A percentile compares a stretch with the other conserved stretches of the same genome.
Conservation (phyloP, 78 protist species). For the Speleostelium caveatum region DNA sequence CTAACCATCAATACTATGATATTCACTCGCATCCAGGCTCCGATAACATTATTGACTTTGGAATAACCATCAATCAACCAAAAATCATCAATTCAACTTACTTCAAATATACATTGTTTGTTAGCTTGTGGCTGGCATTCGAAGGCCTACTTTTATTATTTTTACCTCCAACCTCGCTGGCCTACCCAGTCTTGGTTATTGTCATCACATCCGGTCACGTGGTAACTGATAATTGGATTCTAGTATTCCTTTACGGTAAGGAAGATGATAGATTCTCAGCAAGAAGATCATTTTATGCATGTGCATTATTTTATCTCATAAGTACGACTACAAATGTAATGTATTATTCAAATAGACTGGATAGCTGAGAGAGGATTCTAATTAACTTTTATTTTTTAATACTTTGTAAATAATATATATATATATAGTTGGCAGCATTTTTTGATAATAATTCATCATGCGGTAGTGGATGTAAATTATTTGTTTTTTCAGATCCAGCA, state of each 20-base stretch:
- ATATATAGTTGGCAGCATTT: slow-evolving; percentile 19
- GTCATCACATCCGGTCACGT: slow-evolving; percentile 33
- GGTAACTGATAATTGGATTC: slow-evolving; percentile 62
- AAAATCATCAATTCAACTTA: slow-evolving; percentile 50
- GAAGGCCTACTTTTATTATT: slow-evolving; percentile 41
- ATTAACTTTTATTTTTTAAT: neutral
- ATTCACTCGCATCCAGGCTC: too few species aligned
- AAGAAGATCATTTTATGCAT: slow-evolving; percentile 32
- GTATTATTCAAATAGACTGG: neutral
- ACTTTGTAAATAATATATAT: neutral
- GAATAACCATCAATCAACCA: slow-evolving; percentile 63
- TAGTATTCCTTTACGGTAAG: slow-evolving; percentile 49
- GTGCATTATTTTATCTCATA: slow-evolving; percentile 43
- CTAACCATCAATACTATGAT: too few species aligned
- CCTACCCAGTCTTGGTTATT: slow-evolving; percentile 36
- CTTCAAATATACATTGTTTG: slow-evolving; percentile 48
- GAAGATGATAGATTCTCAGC: slow-evolving; percentile 73
- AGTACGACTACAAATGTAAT: slow-evolving; percentile 14
- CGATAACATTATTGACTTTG: too few species aligned
- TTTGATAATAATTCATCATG: slow-evolving; percentile 14
- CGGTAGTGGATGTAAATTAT: slow-evolving; percentile 14
- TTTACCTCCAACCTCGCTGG: slow-evolving; percentile 49
- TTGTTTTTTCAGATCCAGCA: slow-evolving; percentile 33
- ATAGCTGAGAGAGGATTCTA: too few species aligned
- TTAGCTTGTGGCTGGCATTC: slow-evolving; percentile 61